These are phyloP conservation scores for Mycena indigotica DNA, from an alignment of 768 basidiomycete genomes.

Conservation along the genomic window DNA sequence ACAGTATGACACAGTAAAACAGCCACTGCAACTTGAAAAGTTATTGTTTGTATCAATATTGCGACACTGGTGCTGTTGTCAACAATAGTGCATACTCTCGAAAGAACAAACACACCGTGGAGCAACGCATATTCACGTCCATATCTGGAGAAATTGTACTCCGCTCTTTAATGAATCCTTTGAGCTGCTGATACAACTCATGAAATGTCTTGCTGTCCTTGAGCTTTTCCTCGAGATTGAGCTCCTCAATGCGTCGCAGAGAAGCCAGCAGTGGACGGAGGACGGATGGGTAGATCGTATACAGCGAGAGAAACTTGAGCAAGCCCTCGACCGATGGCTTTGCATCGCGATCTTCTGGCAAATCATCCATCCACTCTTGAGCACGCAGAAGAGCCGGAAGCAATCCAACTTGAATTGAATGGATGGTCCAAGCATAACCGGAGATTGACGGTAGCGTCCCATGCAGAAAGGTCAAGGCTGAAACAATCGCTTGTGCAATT, in stretches of 20 bases:
- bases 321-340: slow-evolving; percentile 6
- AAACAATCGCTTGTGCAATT: slow-evolving; percentile 11
- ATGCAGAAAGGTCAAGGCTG: slow-evolving; percentile 16
- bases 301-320: slow-evolving; percentile 15
- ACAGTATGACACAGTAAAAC: slow-evolving; percentile 18
- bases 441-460: slow-evolving; percentile 6
- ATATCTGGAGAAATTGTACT: slow-evolving; percentile 3
- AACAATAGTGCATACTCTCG: no score
- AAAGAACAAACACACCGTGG: slow-evolving; percentile 11
- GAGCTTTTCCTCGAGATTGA: slow-evolving; percentile 10
- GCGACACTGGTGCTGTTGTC: slow-evolving; percentile 15
- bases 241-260: slow-evolving; percentile 8
- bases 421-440: slow-evolving; percentile 21
- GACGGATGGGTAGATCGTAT: slow-evolving; percentile 21
- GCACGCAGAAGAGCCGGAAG: slow-evolving; percentile 17
- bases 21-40: slow-evolving; percentile 21
- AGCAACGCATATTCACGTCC: slow-evolving; percentile 11
- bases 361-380: slow-evolving; percentile 15
- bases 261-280: slow-evolving; percentile 8
- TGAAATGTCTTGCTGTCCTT: slow-evolving; percentile 9
- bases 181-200: slow-evolving; percentile 15
- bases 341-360: slow-evolving; percentile 12
- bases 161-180: slow-evolving; percentile 13
- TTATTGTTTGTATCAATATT: slow-evolving; percentile 16
- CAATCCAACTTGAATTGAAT: slow-evolving; percentile 20